Evolutionary conservation across 768 basidiomycete genomes (phyloP), one percentile per base, ranked within the genome.

Genomic region (Lyophyllum decastes): DNA sequence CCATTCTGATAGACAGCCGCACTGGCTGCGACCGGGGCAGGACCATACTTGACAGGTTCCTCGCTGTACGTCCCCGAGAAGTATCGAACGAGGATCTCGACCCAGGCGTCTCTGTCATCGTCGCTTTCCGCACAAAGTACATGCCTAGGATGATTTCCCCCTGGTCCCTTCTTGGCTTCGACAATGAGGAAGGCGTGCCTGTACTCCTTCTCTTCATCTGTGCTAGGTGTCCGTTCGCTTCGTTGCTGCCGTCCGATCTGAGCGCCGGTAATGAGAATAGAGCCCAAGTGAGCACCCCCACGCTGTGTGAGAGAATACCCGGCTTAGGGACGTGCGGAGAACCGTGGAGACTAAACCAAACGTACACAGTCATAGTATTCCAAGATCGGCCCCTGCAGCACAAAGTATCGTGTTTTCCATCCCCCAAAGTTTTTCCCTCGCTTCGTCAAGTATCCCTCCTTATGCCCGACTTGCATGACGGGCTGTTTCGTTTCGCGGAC

Each of bases 121-220:
- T 99, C 97, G 68, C 93, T 97, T 74, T 97, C 94, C 0, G 97
- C 97, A 67, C 97, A 98, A 4, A 99, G 78, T 40, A 99, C 95
- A 68, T 98, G 96, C 17, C 93, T 85, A 27, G 89, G 79, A 65
- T 84, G 85, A 48, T 84, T 80, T 17, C 86, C 88, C 33, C 83
- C 82, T 2, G 89, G 85, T 2, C 81, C 85, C 61, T 84, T 89
- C 72, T 86, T 91, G 19, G 86, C 86, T 71, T 97, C 95, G 59
- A 98, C 94, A 66, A 99, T 92, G 60, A 99, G 85, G 75, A 99
- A 98, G 1, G 97, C 97, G 69, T 99, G 97, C 22, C 95, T 86
- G 64, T 97, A 97, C 63, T 96, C 92, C 67, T 93, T 92, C 64
- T 97, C 94, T 52, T 95, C 94, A 59, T 90, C 89, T 1, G 80